A percentile compares a stretch with the other conserved stretches of the same genome.
phyloP scores from a whole-genome alignment of 2,329 filamentous ascomycete genomes.

The Curvularia verruculosa region DNA sequence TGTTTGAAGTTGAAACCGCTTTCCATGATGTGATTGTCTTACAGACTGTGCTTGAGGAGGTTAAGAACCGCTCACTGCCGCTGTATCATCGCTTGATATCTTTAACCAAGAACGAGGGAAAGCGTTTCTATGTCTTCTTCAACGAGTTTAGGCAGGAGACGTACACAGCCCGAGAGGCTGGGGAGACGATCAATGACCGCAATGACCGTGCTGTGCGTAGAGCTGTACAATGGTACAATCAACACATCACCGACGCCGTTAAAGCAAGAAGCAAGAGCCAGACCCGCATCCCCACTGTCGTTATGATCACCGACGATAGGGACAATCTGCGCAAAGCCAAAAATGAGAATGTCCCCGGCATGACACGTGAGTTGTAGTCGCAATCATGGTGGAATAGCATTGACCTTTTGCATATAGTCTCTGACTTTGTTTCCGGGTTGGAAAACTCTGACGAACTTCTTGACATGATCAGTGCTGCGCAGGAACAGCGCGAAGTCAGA shows the following conservation, averaged over 20 bases:
- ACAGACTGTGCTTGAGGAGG: conserved; percentile 94
- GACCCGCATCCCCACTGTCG: conserved; percentile 71
- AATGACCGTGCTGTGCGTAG: conserved; percentile 90
- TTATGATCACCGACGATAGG: conserved; percentile 93
- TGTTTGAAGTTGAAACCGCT: conserved; percentile 88
- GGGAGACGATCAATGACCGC: conserved; percentile 92
- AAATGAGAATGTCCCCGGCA: conserved; percentile 72
- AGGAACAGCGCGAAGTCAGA: conserved; percentile 69
- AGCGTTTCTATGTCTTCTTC: conserved; percentile 98
- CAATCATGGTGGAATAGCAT: neutral
- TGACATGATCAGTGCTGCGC: conserved; percentile 88
- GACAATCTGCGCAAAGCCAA: conserved; percentile 85
- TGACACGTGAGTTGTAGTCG: conserved; percentile 54
- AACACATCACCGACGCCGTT: conserved; percentile 72
- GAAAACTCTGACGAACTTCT: conserved; percentile 84
- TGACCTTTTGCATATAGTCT: conserved; percentile 39
- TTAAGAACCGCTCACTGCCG: conserved; percentile 90
- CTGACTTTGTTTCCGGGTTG: conserved; percentile 81
- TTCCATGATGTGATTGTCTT: conserved; percentile 98
- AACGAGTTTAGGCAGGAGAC: conserved; percentile 97
- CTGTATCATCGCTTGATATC: conserved; percentile 92
- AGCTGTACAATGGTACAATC: conserved; percentile 87
- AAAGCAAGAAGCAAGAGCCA: conserved; percentile 60
- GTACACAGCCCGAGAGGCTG: conserved; percentile 73
- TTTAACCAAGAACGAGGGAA: conserved; percentile 92